These are phyloP conservation scores for Starmera stellimalicola DNA, from an alignment of 1,139 yeast genomes.

Conservation along the genomic window DNA sequence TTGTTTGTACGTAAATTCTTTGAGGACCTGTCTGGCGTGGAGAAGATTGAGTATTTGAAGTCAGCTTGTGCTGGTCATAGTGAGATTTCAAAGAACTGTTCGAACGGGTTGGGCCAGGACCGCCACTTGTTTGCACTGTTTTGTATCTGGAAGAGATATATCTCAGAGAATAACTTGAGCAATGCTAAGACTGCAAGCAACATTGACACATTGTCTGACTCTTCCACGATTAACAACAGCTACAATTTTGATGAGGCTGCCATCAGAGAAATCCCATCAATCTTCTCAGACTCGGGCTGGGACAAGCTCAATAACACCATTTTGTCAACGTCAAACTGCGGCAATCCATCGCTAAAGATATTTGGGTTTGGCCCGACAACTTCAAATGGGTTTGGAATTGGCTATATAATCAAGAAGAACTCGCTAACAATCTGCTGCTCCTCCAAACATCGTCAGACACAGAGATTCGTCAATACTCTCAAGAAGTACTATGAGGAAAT, in stretches of 20 bases:
- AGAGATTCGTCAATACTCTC: conserved; percentile 68
- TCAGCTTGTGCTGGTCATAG: conserved; percentile 68
- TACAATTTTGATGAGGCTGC: conserved; percentile 1
- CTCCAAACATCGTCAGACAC: conserved; percentile 85
- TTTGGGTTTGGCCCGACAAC: conserved; percentile 93
- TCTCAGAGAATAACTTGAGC: conserved; percentile 33
- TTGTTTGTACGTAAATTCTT: conserved; percentile 79
- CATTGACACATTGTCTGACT: not conserved
- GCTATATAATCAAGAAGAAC: conserved; percentile 80
- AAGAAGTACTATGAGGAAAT: conserved; percentile 61
- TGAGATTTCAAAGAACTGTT: conserved; percentile 55
- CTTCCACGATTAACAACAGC: conserved; percentile 8
- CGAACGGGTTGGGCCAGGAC: conserved; percentile 80
- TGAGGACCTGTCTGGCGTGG: conserved; percentile 50
- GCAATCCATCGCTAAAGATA: conserved; percentile 77
- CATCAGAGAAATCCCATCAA: conserved; percentile 38
- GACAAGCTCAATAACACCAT: conserved; percentile 56
- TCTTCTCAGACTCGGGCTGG: conserved; percentile 79
- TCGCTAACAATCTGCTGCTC: conserved; percentile 81
- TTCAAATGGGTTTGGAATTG: conserved; percentile 86
- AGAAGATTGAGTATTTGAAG: conserved; percentile 51
- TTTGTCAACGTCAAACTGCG: conserved; percentile 61
- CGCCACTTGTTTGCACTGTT: conserved; percentile 82
- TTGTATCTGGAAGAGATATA: conserved; percentile 79
- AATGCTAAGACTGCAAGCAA: conserved; percentile 16